Percentiles rank a stretch among this genome's conserved stretches.
Conservation (phyloP, 176 grass and related monocot species). For the Avena atlantica region DNA sequence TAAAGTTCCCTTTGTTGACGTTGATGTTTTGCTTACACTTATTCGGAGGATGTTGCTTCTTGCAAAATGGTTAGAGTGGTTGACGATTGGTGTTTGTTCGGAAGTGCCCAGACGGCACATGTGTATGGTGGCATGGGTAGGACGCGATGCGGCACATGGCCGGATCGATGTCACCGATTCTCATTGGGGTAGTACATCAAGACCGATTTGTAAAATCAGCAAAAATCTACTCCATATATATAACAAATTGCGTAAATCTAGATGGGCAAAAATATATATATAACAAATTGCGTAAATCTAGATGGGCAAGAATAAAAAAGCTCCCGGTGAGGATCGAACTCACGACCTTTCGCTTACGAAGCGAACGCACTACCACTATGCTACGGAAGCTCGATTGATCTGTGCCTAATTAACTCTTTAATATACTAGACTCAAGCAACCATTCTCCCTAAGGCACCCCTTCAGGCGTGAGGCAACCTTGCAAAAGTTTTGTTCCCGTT, state of each 20-base stretch:
- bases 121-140: neutral
- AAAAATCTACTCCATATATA: neutral
- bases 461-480: no score
- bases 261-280: no score
- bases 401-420: no score
- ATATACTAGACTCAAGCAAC: no score
- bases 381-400: constrained; percentile 44
- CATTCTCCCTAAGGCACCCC: no score
- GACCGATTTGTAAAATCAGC: neutral
- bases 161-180: no score
- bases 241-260: no score
- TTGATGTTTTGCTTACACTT: neutral
- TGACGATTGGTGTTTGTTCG: neutral
- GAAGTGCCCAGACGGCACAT: neutral
- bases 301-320: neutral
- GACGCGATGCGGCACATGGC: neutral
- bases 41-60: neutral
- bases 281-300: no score
- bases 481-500: no score
- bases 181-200: neutral
- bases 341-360: constrained; percentile 97
- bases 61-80: neutral
- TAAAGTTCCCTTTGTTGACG: neutral
- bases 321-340: constrained; percentile 97
- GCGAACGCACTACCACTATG: constrained; percentile 86